Evolutionary conservation across 495 filamentous ascomycete genomes (phyloP), one percentile per base, ranked within the genome.

Genomic region (Hypoxylon trugodes): DNA sequence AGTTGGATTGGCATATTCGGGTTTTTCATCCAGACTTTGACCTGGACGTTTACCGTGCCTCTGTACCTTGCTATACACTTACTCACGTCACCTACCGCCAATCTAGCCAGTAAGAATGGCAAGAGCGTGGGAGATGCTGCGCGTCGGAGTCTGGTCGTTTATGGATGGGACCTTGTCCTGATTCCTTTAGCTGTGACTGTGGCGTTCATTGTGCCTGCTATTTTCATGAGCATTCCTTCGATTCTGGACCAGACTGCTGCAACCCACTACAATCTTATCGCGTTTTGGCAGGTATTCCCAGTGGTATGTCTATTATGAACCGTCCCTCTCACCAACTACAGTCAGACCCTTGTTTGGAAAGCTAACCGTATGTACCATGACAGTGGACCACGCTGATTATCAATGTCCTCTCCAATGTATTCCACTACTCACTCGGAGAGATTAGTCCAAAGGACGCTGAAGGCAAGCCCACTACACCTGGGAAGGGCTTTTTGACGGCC

Each of bases 231-330:
- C n/a, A 59, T 86, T 19, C 85, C 85, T 1, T 69, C 77, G 1
- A 81, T 85, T 0, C 71, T 71, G 1, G 12, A 76, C 2, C 67
- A 86, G 15, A 68, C 66, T 4, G 69, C 76, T 6, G 76, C 80
- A 41, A 74, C 75, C 15, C 88, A 88, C 61, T 86, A 88, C 49
- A 73, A 74, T 25, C 77, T 80, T 58, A 82, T 87, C 45, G 83
- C 86, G 0, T 40, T 84, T 45, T 88, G 86, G 86, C 84, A 87
- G 57, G 73, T 76, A 0, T 89, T 87, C 70, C 86, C 86, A 0
- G 62, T 82, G 42, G 63, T 66, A 42, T 12, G 63, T 61, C 12
- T n/a, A 4, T 18, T 18, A n/a, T 1, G 19, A 18, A 19, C 19
- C 9, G 19, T 50, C 37, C 12, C n/a, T n/a, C n/a, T n/a, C n/a